phyloP scores from a whole-genome alignment of 208 protist species.

The Acanthamoeba culbertsoni region DNA sequence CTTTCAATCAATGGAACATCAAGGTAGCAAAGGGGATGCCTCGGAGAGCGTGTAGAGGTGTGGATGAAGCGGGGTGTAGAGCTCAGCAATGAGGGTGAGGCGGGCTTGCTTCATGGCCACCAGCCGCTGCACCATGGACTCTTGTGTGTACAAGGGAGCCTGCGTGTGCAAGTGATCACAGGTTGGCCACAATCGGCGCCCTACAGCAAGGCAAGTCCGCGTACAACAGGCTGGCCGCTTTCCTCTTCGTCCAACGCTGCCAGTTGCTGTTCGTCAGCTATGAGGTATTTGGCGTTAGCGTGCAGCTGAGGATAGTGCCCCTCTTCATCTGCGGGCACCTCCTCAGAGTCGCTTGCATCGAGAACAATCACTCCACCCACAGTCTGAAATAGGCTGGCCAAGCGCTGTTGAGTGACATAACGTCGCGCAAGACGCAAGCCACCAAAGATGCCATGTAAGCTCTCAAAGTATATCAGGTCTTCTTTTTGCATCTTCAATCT shows the following conservation, averaged over 20 bases:
- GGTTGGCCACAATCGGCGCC: no score
- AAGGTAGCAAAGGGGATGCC: no score
- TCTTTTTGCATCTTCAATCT: background rate
- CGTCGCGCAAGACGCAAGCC: background rate
- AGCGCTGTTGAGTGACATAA: background rate
- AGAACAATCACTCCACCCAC: background rate
- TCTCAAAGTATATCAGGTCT: background rate
- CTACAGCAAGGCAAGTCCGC: background rate
- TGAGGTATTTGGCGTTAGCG: background rate
- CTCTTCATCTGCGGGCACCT: background rate
- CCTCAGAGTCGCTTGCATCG: background rate
- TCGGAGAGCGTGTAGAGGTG: slow-evolving; percentile 11
- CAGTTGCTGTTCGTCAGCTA: background rate
- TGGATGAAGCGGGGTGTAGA: slow-evolving; percentile 28
- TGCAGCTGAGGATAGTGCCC: background rate
- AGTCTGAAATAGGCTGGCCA: background rate
- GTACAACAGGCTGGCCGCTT: background rate
- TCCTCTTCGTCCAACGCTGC: background rate
- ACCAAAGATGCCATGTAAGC: background rate
- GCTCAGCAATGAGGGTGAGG: background rate
- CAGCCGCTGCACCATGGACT: background rate
- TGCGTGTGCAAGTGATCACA: background rate
- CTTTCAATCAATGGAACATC: no score
- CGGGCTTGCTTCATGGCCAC: background rate
- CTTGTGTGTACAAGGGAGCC: background rate